Evolutionary conservation across 805 yeast genomes (phyloP).

Genomic region (Komagataella phaffii): DNA sequence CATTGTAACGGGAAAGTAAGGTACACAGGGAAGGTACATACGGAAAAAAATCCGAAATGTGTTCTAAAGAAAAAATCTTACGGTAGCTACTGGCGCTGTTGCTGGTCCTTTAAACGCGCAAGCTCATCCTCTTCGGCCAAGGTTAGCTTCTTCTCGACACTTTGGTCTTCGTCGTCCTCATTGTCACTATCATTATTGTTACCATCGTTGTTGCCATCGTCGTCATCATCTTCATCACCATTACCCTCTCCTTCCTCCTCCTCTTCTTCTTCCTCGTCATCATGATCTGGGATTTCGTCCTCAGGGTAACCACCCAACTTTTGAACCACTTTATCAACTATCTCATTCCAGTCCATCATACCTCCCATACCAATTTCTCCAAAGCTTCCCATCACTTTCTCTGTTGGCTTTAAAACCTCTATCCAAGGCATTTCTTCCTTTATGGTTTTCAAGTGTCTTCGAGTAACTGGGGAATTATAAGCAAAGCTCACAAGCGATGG

Average conservation of each 20-base stretch:
- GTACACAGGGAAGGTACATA: neutral
- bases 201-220: slow-evolving; percentile 9
- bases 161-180: slow-evolving; percentile 13
- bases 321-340: slow-evolving; percentile 38
- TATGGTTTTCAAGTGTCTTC: slow-evolving; percentile 36
- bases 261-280: slow-evolving; percentile 23
- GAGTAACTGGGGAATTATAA: slow-evolving; percentile 42
- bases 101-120: slow-evolving; percentile 4
- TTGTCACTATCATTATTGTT: slow-evolving; percentile 15
- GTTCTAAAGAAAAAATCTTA: neutral
- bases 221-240: slow-evolving; percentile 19
- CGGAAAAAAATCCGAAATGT: neutral
- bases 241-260: slow-evolving; percentile 22
- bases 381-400: slow-evolving; percentile 39
- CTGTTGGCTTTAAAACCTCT: slow-evolving; percentile 44
- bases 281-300: slow-evolving; percentile 40
- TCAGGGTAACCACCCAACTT: slow-evolving; percentile 39
- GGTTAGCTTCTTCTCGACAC: slow-evolving; percentile 10
- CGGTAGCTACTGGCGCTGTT: neutral
- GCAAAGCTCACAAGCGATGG: slow-evolving; percentile 51
- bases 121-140: slow-evolving; percentile 19
- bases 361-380: slow-evolving; percentile 61
- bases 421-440: slow-evolving; percentile 55
- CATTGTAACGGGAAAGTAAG: neutral
- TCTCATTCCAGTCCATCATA: slow-evolving; percentile 56